Evolutionary conservation across 2,329 filamentous ascomycete species (phyloP).

Genomic region (Pseudofabraea citricarpa): DNA sequence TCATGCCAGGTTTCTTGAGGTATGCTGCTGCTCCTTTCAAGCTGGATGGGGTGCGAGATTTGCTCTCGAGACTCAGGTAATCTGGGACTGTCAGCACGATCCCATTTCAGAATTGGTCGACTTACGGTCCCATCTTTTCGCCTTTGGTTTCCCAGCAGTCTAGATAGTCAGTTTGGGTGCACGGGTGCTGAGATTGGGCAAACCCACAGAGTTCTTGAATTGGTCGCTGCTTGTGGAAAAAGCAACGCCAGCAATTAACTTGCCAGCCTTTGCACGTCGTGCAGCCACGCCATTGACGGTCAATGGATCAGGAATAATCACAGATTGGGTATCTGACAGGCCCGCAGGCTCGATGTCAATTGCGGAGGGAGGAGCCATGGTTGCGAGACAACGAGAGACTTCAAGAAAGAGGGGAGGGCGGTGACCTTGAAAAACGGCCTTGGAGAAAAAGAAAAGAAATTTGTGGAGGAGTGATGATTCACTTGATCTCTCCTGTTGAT

Average conservation of each 20-base stretch:
- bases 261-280: conserved; percentile 66
- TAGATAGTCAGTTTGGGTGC: conserved; percentile 24
- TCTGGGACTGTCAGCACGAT: conserved; percentile 13
- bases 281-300: conserved; percentile 63
- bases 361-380: conserved; percentile 38
- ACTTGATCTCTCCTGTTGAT: too few species aligned
- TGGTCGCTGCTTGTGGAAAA: conserved; percentile 73
- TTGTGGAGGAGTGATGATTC: too few species aligned
- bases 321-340: conserved; percentile 36
- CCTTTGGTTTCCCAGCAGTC: conserved; percentile 61
- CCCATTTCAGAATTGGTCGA: conserved; percentile 19
- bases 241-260: conserved; percentile 70
- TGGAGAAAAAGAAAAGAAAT: too few species aligned
- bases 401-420: too few species aligned
- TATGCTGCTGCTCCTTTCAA: conserved; percentile 76
- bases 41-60: conserved; percentile 54
- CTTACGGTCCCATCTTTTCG: conserved; percentile 82
- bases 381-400: too few species aligned
- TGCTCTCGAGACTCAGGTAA: conserved; percentile 56
- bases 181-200: neutral
- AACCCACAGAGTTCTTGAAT: conserved; percentile 70
- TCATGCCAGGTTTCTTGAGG: conserved; percentile 72
- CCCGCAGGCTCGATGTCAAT: conserved; percentile 26
- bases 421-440: too few species aligned
- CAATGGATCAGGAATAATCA: conserved; percentile 35